Percentiles rank a stretch among this genome's conserved stretches.
Evolutionary conservation across 306 rosid genomes (phyloP).

Genomic region (Luffa aegyptiaca): DNA sequence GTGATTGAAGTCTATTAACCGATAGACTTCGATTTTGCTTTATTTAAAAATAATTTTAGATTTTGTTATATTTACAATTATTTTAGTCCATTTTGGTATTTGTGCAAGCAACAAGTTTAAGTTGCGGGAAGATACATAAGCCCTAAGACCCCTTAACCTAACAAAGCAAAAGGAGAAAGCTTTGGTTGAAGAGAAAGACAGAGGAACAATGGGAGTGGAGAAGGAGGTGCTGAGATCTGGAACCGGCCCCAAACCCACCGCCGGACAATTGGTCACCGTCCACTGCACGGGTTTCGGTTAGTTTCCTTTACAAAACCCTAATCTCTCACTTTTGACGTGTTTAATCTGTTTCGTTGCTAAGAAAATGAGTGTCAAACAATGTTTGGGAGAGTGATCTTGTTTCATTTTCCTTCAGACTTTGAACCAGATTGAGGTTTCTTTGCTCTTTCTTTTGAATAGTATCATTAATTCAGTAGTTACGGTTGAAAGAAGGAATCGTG

Average conservation of each 20-base stretch:
- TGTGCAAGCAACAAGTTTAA: no score
- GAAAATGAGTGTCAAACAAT: not conserved
- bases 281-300: constrained; percentile 94
- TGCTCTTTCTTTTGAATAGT: not conserved
- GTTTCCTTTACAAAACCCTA: constrained; percentile 5
- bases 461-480: not conserved
- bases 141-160: not conserved
- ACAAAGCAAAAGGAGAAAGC: not conserved
- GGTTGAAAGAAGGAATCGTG: not conserved
- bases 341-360: not conserved
- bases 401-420: not conserved
- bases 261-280: constrained; percentile 80
- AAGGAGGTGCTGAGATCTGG: constrained; percentile 66
- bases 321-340: not conserved
- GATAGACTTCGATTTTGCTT: no score
- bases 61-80: no score
- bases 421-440: not conserved
- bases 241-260: constrained; percentile 58
- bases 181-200: not conserved
- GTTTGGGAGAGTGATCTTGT: not conserved
- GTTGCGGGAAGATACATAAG: not conserved
- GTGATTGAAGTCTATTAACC: no score
- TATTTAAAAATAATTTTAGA: no score
- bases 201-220: constrained; percentile 63
- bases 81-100: no score